phyloP scores from a whole-genome alignment of 768 basidiomycete species.

The Galerina marginata region DNA sequence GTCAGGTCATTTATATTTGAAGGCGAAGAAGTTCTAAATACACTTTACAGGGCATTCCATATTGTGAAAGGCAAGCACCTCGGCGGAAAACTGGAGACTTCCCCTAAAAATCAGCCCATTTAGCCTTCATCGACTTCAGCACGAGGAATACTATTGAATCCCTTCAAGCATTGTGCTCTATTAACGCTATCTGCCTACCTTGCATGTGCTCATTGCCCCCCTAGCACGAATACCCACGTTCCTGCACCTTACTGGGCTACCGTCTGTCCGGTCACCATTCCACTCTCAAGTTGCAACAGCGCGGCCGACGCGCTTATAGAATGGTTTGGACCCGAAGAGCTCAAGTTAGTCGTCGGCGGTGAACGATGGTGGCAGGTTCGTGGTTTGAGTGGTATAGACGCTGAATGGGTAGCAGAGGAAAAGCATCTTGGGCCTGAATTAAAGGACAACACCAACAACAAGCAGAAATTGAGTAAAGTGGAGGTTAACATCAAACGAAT shows the following conservation, averaged over 20 bases:
- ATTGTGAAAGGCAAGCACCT: slow-evolving; percentile 57
- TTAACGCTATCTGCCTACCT: background rate
- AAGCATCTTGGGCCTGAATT: slow-evolving; percentile 40
- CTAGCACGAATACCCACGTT: slow-evolving; percentile 70
- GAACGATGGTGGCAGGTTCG: slow-evolving; percentile 87
- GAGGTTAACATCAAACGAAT: slow-evolving; percentile 51
- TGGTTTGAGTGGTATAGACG: slow-evolving; percentile 70
- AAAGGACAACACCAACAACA: slow-evolving; percentile 25
- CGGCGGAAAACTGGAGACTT: background rate
- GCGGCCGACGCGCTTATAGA: slow-evolving; percentile 73
- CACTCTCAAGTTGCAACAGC: slow-evolving; percentile 58
- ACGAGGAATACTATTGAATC: slow-evolving; percentile 73
- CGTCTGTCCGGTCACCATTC: slow-evolving; percentile 61
- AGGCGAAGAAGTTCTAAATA: background rate
- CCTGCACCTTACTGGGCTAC: slow-evolving; percentile 72
- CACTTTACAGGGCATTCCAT: slow-evolving; percentile 58
- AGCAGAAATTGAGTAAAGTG: slow-evolving; percentile 37
- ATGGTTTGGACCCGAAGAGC: slow-evolving; percentile 74
- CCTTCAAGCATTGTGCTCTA: slow-evolving; percentile 61
- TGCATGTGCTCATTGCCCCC: background rate
- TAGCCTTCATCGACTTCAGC: slow-evolving; percentile 68
- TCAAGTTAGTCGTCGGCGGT: slow-evolving; percentile 73
- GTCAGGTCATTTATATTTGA: slow-evolving; percentile 36
- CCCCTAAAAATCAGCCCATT: background rate
- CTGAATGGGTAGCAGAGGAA: slow-evolving; percentile 64